Base-by-base conservation (phyloP, 2,329 filamentous ascomycete genomes). In the Calonectria henricotiae region DNA sequence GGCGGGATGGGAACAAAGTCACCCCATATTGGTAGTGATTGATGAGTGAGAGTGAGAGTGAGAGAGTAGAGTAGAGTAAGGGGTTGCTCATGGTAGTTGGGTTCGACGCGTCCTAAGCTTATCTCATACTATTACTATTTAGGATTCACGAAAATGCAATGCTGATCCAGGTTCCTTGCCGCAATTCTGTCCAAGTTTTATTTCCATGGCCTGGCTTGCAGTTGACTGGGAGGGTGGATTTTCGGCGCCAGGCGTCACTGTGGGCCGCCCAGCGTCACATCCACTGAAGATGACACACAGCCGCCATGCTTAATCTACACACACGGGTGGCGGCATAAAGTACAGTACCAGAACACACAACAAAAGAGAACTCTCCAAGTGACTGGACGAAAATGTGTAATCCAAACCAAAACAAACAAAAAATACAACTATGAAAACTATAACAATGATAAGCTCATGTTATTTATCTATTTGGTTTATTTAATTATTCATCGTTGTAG, bases 241-340 rank as follows among this genome's bases (percentile, higher is more conserved):
- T 39, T 41, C 39, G 39, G 55, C 55, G 39, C 55, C 39, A 41
- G 55, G 44, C 55, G 55, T 61, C 55, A 61, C 55, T 41, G 51
- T 20, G 20, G 20, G 23, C 32, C n/a, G 4, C 32, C 35, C 32
- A 20, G 20, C 17, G 47, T 27, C 54, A 23, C 35, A 41, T 39
- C 20, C 51, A 58, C 51, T 58, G n/a, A 58, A 23, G 51, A 23
- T 46, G 39, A 20, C 44, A n/a, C 66, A 68, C 61, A 64, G 61
- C 67, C 62, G 67, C 51, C 41, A 35, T 55, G 35, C 41, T 30
- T 46, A 30, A 41, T 54, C 39, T 46, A 25, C 35, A 37, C 32
- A 37, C n/a, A 17, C n/a, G 20, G 60, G 27, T 30, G 27, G 27
- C 27, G 27, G 27, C 27, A 30, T 4, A 30, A 30, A 30, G 4